Evolutionary conservation across 257 asterid genomes (phyloP).

Genomic region (Jacaranda copaia): DNA sequence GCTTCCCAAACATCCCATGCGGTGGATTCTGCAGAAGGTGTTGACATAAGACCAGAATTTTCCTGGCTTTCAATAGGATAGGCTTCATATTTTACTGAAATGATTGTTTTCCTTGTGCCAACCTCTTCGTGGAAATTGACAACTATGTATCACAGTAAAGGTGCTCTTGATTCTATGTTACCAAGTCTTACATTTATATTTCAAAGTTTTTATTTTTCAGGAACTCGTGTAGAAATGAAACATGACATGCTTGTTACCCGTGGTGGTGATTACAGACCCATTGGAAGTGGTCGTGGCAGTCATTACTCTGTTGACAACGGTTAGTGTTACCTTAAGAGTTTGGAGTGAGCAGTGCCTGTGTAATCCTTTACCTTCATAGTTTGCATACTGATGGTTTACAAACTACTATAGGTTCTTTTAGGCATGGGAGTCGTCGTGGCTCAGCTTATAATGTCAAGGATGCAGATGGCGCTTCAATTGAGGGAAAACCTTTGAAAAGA

Average conservation of each 20-base stretch:
- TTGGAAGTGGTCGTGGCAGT: constrained; percentile 64
- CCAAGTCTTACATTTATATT: constrained; percentile 13
- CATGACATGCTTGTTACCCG: constrained; percentile 51
- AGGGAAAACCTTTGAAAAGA: constrained; percentile 71
- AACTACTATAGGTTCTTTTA: constrained; percentile 64
- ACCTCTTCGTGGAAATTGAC: constrained; percentile 4
- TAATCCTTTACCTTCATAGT: constrained; percentile 4
- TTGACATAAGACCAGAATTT: constrained; percentile 23
- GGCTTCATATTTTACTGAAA: constrained; percentile 5
- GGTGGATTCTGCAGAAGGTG: constrained; percentile 72
- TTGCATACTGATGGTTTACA: constrained; percentile 32
- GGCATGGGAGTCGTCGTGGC: constrained; percentile 80
- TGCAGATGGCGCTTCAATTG: constrained; percentile 65
- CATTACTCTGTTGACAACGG: constrained; percentile 71
- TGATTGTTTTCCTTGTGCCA: constrained; percentile 27
- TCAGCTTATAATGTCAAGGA: constrained; percentile 58
- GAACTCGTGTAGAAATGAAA: constrained; percentile 59
- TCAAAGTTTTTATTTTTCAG: constrained; percentile 43
- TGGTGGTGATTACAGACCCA: constrained; percentile 58
- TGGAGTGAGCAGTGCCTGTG: constrained; percentile 22
- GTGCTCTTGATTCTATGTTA: constrained; percentile 9
- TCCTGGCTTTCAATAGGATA: constrained; percentile 28
- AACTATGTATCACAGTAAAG: neutral
- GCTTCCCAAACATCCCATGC: constrained; percentile 65
- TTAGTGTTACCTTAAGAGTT: constrained; percentile 48